Conservation (phyloP, 2,329 filamentous ascomycete species). For the Epichloe gansuensis region DNA sequence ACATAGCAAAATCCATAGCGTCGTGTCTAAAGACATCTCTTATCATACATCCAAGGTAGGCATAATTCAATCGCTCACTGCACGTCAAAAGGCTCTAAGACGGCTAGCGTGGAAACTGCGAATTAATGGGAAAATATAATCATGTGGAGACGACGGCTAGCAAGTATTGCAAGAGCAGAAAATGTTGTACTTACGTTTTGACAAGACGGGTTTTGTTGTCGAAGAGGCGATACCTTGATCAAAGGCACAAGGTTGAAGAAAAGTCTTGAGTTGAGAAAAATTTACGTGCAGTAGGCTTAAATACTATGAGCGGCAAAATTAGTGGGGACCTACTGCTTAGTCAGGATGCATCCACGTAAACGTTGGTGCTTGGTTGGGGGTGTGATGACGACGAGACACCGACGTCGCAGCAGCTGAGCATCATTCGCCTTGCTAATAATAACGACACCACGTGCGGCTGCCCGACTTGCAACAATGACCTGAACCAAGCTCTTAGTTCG, state of each 20-base stretch:
- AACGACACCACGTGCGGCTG: background rate
- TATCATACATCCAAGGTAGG: constrained; percentile 6
- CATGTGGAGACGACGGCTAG: background rate
- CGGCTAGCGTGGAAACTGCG: constrained; percentile 6
- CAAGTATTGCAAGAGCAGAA: background rate
- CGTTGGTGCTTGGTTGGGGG: background rate
- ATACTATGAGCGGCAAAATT: background rate
- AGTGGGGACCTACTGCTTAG: background rate
- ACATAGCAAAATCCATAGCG: no score
- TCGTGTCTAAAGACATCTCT: background rate
- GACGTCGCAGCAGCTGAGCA: background rate
- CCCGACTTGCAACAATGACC: background rate
- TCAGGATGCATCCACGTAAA: background rate
- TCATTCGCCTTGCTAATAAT: background rate
- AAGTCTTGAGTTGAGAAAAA: background rate
- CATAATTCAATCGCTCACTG: constrained; percentile 4
- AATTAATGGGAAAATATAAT: constrained; percentile 5
- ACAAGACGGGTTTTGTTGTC: background rate
- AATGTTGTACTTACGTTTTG: background rate
- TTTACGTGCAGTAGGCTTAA: background rate
- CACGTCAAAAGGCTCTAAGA: constrained; percentile 5
- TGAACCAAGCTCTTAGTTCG: background rate
- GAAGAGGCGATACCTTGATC: background rate
- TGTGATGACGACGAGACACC: background rate
- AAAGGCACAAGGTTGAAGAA: background rate